phyloP scores from a whole-genome alignment of 495 filamentous ascomycete genomes.

The Aspergillus sparsus region DNA sequence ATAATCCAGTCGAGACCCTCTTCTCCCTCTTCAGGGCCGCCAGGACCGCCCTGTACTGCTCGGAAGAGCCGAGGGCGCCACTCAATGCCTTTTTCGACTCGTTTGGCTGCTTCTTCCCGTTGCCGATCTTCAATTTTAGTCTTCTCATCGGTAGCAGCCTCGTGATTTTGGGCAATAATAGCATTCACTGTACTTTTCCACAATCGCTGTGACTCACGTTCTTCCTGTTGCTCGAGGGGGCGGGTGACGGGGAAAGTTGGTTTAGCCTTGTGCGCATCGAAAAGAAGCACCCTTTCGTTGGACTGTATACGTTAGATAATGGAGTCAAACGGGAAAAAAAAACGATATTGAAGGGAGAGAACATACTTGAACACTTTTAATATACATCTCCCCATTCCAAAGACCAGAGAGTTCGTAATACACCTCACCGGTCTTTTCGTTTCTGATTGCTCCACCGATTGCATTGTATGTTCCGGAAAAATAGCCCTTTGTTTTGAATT shows the following conservation, averaged over 20 bases:
- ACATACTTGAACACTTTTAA: conserved; percentile 77
- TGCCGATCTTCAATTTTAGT: conserved; percentile 90
- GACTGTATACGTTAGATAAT: conserved; percentile 55
- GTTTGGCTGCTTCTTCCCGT: conserved; percentile 80
- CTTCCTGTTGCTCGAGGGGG: conserved; percentile 82
- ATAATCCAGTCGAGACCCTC: conserved; percentile 94
- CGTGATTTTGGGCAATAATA: conserved; percentile 81
- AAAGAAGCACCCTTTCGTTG: conserved; percentile 82
- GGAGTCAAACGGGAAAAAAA: not conserved
- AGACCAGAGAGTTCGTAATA: conserved; percentile 88
- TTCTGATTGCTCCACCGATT: conserved; percentile 89
- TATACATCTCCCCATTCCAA: conserved; percentile 93
- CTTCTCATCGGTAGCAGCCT: conserved; percentile 91
- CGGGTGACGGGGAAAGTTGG: conserved; percentile 74
- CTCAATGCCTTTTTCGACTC: conserved; percentile 77
- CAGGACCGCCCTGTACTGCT: conserved; percentile 67
- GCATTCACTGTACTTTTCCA: conserved; percentile 82
- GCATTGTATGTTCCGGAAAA: conserved; percentile 96
- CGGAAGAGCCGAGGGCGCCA: conserved; percentile 91
- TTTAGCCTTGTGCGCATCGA: conserved; percentile 77
- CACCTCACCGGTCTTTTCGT: conserved; percentile 79
- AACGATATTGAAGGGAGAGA: conserved; percentile 1
- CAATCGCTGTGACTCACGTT: conserved; percentile 84
- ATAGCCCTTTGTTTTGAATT: conserved; percentile 99
- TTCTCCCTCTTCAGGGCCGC: conserved; percentile 78